Conservation (phyloP, 345 rosid species). For the Salix caprea region DNA sequence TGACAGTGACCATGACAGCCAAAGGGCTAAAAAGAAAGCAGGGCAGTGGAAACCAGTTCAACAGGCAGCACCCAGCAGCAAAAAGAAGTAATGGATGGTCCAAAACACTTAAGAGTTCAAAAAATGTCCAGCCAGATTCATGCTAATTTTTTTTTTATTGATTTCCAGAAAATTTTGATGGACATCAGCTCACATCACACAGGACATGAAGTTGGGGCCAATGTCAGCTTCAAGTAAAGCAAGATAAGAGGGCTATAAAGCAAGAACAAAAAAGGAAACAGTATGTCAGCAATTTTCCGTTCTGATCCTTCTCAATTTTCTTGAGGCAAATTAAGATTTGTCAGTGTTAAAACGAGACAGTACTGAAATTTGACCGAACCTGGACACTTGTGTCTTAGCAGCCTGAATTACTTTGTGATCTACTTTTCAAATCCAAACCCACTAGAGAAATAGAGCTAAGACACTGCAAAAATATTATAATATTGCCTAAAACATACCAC, state of each 20-base stretch:
- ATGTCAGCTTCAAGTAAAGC: neutral
- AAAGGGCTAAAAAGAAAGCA: neutral
- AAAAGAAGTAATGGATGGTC: no score
- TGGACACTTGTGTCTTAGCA: neutral
- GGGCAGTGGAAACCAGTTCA: neutral
- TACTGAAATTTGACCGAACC: neutral
- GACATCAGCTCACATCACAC: neutral
- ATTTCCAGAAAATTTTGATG: neutral
- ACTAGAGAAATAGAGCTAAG: neutral
- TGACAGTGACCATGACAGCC: neutral
- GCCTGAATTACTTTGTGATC: neutral
- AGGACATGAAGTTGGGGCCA: neutral
- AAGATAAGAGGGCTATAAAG: neutral
- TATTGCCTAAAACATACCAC: conserved; percentile 56
- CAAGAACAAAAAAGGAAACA: neutral
- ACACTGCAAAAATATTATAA: neutral
- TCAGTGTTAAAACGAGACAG: no score
- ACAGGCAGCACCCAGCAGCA: no score
- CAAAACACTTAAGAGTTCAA: no score
- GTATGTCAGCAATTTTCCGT: neutral
- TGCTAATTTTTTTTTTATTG: no score
- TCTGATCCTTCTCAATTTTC: neutral
- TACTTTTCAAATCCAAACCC: neutral
- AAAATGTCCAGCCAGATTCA: no score
- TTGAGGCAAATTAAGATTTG: neutral